Base-by-base conservation (phyloP, 2,329 filamentous ascomycete species). In the Diaporthe eres region DNA sequence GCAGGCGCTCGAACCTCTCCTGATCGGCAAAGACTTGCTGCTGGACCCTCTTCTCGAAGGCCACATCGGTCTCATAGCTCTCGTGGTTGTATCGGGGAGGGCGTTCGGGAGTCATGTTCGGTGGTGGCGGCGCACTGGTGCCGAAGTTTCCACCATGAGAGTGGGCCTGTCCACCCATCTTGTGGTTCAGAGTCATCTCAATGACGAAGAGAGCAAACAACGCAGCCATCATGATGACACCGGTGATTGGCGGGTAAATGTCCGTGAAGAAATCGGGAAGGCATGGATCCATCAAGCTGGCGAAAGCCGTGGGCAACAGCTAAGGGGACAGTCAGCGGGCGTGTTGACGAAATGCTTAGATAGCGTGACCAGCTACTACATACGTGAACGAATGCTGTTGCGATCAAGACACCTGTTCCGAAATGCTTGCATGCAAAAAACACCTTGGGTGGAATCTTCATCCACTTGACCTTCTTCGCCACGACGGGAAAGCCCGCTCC, bases 371-470 rank as follows among this genome's bases (percentile, higher is more conserved):
- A 51, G 74, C 31, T 42, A 31, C 39, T 42, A 82, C 87, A 79
- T 80, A 92, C 87, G 87, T 94, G 93, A 28, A 94, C 92, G 78
- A 94, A 94, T 3, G 93, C 93, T 2, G 93, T 94, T 37, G 93
- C 92, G 75, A 94, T 90, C 51, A 94, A 86, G 25, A 94, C 93
- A 77, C 93, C 93, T 0, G 93, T 94, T 81, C 93, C 91, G 77
- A 93, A 93, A 79, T 92, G 90, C 79, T 92, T 92, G 83, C 89
- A 91, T 74, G 90, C 88, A 80, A 92, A 92, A 82, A 92, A 91
- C 44, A 90, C 80, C 78, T 86, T 88, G 1, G 88, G 84, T 0
- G 90, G 89, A 12, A 91, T 88, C 82, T 89, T 90, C 80, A 92
- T 83, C 87, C 88, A 90, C 73, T 83, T 88, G 78, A 92, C 83